phyloP scores from a whole-genome alignment of 2,329 filamentous ascomycete species.

The Phyllosticta ampelicida region DNA sequence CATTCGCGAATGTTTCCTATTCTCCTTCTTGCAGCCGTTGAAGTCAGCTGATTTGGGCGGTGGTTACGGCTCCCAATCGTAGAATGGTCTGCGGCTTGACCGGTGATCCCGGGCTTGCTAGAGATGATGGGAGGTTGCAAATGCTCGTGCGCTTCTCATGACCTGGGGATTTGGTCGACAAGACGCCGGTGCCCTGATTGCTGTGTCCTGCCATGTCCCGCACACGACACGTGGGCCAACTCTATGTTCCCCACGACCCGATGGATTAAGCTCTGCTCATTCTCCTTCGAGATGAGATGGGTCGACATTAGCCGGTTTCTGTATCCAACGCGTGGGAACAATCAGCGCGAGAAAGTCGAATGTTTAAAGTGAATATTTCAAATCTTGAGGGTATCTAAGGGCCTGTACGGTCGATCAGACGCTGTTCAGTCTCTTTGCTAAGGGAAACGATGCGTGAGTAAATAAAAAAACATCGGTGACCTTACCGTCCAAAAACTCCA shows the following conservation, averaged over 20 bases:
- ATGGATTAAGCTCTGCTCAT: neutral
- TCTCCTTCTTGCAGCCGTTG: neutral
- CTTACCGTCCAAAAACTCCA: neutral
- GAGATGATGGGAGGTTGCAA: neutral
- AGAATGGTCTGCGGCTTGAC: neutral
- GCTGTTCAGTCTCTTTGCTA: neutral
- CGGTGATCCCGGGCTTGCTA: neutral
- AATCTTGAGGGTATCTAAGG: neutral
- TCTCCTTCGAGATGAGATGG: neutral
- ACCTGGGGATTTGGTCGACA: neutral
- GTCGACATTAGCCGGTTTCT: neutral
- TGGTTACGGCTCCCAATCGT: neutral
- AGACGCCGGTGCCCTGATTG: neutral
- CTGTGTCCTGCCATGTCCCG: neutral
- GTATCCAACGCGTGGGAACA: neutral
- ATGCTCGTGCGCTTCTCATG: neutral
- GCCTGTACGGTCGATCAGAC: neutral
- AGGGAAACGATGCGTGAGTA: neutral
- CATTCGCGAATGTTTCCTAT: neutral
- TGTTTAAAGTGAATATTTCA: neutral
- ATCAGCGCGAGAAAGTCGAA: neutral
- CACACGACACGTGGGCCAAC: neutral
- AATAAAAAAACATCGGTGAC: neutral
- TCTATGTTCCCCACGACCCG: neutral
- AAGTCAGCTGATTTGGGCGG: neutral